Evolutionary conservation across 2,329 filamentous ascomycete genomes (phyloP), one percentile per base, ranked within the genome.

Genomic region (Pseudocercospora cruenta): DNA sequence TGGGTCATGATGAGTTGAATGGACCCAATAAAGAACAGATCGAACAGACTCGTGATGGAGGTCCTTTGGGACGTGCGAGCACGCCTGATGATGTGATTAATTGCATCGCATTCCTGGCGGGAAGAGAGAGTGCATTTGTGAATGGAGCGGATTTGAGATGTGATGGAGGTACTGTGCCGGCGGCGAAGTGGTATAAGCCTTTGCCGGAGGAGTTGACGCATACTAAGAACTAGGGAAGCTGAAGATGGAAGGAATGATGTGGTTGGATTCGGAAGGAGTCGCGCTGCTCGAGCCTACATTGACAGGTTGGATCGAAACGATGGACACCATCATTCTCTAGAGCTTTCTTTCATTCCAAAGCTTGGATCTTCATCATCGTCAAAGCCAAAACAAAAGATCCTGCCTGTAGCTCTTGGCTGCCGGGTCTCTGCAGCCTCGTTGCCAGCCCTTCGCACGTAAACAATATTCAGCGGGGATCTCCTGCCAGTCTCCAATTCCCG

Each of bases 111-210:
- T 67, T 64, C 47, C 22, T 67, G 10, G 59, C 62, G 9, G 54
- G 58, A 0, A 26, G 31, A 7, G 58, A 60, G 2, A 26, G 58
- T n/a, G 33, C 28, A 2, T 65, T 47, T 24, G 60, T 67, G 10
- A 65, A 59, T 14, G 62, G 66, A 12, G 60, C 51, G 10, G 62
- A 67, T 63, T 3, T 67, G 10, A 61, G 58, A 31, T 14, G 64
- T 16, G 65, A 65, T 62, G 65, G 62, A 4, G 65, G 65, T 1
- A 33, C 51, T n/a, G 45, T 59, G 6, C n/a, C 62, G 19, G 28
- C 43, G n/a, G 39, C 24, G 39, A 51, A 54, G 22, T 59, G 54
- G 54, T 19, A 47, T 47, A 47, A 9, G 21, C 7, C 45, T 47
- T 47, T 47, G n/a, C 45, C n/a, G n/a, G 45, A 47, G n/a, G n/a